These are phyloP conservation scores for Kokia cookei DNA, from an alignment of 441 rosid genomes.

Conservation along the genomic window DNA sequence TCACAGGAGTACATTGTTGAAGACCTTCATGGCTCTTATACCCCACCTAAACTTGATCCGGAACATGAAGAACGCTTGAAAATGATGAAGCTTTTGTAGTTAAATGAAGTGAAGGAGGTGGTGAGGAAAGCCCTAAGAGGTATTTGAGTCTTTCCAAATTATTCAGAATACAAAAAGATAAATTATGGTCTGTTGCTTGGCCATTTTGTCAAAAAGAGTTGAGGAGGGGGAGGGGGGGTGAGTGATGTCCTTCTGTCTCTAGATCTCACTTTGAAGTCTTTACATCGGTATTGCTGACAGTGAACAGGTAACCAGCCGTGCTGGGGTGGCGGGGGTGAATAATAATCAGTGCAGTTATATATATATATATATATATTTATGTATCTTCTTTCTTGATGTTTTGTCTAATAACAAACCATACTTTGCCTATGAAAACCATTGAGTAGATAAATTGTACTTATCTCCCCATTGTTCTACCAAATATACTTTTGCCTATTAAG, in stretches of 20 bases:
- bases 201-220: neutral
- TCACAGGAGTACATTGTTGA: constrained; percentile 77
- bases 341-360: neutral
- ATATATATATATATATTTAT: neutral
- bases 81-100: constrained; percentile 73
- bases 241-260: neutral
- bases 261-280: neutral
- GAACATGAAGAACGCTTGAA: constrained; percentile 74
- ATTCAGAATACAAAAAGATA: constrained; percentile 1
- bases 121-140: neutral
- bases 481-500: no score
- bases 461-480: no score
- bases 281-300: neutral
- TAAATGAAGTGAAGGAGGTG: neutral
- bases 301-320: neutral
- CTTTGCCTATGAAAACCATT: neutral
- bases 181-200: neutral
- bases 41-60: constrained; percentile 73
- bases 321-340: neutral
- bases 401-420: neutral
- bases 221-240: neutral
- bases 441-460: neutral
- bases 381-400: neutral
- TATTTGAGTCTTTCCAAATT: constrained; percentile 2
- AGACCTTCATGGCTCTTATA: constrained; percentile 81